Evolutionary conservation across 2,329 filamentous ascomycete genomes (phyloP).

Genomic region (Ceratocystis cacaofunesta): DNA sequence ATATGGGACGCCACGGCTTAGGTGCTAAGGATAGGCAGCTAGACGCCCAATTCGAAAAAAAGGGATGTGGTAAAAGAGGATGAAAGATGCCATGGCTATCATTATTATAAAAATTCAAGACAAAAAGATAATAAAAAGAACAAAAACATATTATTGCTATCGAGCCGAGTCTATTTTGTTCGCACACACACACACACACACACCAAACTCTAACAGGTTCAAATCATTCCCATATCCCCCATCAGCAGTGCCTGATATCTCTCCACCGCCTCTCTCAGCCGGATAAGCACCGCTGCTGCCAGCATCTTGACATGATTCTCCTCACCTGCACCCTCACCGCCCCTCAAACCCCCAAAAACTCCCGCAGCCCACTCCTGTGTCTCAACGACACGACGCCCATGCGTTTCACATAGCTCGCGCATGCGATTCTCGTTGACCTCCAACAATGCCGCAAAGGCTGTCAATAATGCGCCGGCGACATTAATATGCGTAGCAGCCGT

Average conservation of each 20-base stretch:
- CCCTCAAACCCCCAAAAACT: constrained; percentile 51
- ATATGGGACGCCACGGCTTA: neutral
- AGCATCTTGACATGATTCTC: constrained; percentile 68
- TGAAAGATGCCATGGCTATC: neutral
- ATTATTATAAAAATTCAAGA: neutral
- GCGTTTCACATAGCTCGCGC: constrained; percentile 54
- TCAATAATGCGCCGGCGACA: constrained; percentile 60
- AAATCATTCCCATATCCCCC: constrained; percentile 36
- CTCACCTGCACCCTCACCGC: constrained; percentile 39
- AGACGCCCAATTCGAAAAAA: neutral
- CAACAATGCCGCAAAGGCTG: constrained; percentile 63
- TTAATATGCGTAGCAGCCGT: constrained; percentile 44
- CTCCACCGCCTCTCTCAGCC: constrained; percentile 66
- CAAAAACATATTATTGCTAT: neutral
- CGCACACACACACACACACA: neutral
- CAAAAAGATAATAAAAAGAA: neutral
- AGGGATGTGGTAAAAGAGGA: neutral
- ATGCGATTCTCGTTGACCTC: constrained; percentile 66
- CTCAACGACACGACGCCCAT: constrained; percentile 67
- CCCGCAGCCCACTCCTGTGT: constrained; percentile 70
- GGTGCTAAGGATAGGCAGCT: too few species aligned
- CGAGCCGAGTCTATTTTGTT: neutral
- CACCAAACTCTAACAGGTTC: too few species aligned
- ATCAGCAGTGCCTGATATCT: constrained; percentile 64
- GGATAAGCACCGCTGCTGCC: constrained; percentile 62